Evolutionary conservation across 148 eudicot species (phyloP), one percentile per base, ranked within the genome.

Genomic region (Fagopyrum homotropicum): DNA sequence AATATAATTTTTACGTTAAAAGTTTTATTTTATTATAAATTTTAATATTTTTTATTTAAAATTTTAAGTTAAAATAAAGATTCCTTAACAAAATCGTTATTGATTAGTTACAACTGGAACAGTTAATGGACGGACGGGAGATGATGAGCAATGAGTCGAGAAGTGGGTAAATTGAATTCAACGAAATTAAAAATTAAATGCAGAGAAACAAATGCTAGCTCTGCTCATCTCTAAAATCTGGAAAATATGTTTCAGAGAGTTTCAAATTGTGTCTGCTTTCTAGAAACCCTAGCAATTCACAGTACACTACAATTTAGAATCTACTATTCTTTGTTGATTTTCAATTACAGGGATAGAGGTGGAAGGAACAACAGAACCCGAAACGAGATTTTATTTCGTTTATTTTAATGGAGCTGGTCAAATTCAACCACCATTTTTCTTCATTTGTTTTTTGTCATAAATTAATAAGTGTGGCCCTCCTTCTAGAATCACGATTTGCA

Each of bases 401-500:
- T 61, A 29, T 10, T 61, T 9, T 61, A 60, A 60, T 61, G 15
- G 30, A 10, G 30, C 9, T 29, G 68, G 68, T 61, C 68, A 61
- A 61, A 8, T 29, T 61, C 26, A 61, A 15, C 15, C 64, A 57
- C 26, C 16, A 22, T 19, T 57, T 57, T 55, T 55, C 59, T 16
- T 55, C 59, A 55, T 55, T 55, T 55, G 7, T 19, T 7, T 29
- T 63, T 8, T 35, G 2, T 35, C 11, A n/a, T n/a, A n/a, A n/a
- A 56, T 56, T 6, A 17, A 49, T 17, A 0, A 56, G 30, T 19
- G 7, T 56, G 26, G 71, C n/a, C 69, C 71, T 66, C 71, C 71
- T 35, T 66, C 71, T 66, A 66, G 71, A 66, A 66, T 60, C 68
- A 60, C 45, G 46, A 64, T 40, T 66, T 40, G 46, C 71, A 35